Base-by-base conservation (phyloP, 23 red algal species). In the Gracilaria gracilis region DNA sequence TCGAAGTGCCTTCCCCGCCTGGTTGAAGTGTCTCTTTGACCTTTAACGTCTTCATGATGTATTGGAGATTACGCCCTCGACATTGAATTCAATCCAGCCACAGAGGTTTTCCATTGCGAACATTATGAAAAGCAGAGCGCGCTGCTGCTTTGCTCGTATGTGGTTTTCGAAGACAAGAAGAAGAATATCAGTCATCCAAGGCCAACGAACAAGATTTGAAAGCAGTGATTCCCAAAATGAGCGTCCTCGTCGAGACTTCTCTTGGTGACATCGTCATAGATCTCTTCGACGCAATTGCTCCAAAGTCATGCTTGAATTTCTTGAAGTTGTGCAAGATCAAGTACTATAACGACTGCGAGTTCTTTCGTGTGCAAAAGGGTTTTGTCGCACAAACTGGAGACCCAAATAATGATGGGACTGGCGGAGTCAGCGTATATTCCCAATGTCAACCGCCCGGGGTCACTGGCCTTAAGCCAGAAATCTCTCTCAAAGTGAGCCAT, bases 201-300 rank as follows among this genome's bases (percentile, higher is more conserved):
- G 9, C 14, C 51, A 20, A 55, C 44, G 44, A 55, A 55, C 51
- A 55, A 9, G 17, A 6, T 19, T 55, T 20, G 51, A 55, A 11
- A 46, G 11, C 42, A 46, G 5, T 46, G 42, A 13, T 9, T 29
- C 35, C 11, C 5, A 4, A 46, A 59, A 97, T 97, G 95, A 97
- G 95, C 80, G 95, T 97, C 17, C 79, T 97, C 33, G 27, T 97
- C 21, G 91, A 97, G 37, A 97, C 95, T 27, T 97, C 95, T 13
- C 79, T 79, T 40, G 95, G 95, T 20, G 95, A 97, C 65, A 33
- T 97, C 23, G 89, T 97, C 81, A 79, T 97, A 49, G 95, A 97
- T 79, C 58, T 94, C n/a, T 86, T 71, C 57, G 62, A 46, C 19
- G 11, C 40, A 5, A 34, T 50, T 12, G 82, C 95, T 12, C 95